Conservation (phyloP, 2,329 filamentous ascomycete species). For the Talaromyces amestolkiae region DNA sequence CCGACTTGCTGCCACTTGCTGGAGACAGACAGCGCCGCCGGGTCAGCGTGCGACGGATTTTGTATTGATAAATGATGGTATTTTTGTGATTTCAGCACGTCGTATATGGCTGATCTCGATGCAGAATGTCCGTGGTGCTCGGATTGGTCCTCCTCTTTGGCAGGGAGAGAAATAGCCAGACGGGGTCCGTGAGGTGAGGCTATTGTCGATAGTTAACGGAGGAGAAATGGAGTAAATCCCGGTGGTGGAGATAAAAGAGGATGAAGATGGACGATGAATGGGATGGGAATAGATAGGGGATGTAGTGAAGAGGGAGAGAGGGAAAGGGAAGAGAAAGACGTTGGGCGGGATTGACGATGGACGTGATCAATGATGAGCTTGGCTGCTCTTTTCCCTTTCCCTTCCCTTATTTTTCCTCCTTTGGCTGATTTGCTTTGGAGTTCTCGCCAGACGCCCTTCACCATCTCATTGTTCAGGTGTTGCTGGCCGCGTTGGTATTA, state of each 20-base stretch:
- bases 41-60: constrained; percentile 1
- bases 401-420: constrained; percentile 8
- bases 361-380: constrained; percentile 9
- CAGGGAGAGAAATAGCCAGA: neutral
- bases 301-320: constrained; percentile 10
- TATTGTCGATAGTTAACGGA: constrained; percentile 2
- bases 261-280: constrained; percentile 18
- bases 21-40: constrained; percentile 1
- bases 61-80: neutral
- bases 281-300: constrained; percentile 11
- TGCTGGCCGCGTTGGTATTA: neutral
- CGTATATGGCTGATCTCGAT: neutral
- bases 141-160: neutral
- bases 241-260: constrained; percentile 16
- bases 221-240: constrained; percentile 9
- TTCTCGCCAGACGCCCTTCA: constrained; percentile 3
- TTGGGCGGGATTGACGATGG: constrained; percentile 13
- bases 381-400: constrained; percentile 16
- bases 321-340: constrained; percentile 15
- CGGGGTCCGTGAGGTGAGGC: neutral
- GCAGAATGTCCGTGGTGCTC: neutral
- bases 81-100: neutral
- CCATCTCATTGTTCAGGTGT: constrained; percentile 1
- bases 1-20: constrained; percentile 4
- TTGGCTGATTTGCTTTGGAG: constrained; percentile 5